These are phyloP conservation scores for Microdochium nivale DNA, from an alignment of 2,329 filamentous ascomycete genomes.

Conservation along the genomic window DNA sequence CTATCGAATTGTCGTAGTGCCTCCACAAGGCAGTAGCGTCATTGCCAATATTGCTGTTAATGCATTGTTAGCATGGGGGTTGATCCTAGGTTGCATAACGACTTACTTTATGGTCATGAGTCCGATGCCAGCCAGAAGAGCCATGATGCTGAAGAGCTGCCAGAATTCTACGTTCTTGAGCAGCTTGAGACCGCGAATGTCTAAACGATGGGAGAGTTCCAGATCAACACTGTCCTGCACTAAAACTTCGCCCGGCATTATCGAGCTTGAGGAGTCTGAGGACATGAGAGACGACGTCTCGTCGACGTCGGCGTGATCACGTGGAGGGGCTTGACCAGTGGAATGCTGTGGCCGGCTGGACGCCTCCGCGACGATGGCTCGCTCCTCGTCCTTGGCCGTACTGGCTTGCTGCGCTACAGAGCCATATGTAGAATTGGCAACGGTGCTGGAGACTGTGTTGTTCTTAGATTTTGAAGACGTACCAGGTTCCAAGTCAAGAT, in stretches of 20 bases:
- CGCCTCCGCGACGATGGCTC: background rate
- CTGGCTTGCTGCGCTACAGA: background rate
- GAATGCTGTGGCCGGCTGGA: background rate
- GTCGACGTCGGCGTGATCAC: conserved; percentile 37
- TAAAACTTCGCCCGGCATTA: conserved; percentile 39
- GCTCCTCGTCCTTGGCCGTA: background rate
- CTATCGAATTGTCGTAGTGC: conserved; percentile 67
- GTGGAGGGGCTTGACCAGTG: conserved; percentile 4
- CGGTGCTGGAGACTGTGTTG: conserved; percentile 23
- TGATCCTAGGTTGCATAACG: background rate
- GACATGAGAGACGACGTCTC: conserved; percentile 80
- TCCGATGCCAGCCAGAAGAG: conserved; percentile 83
- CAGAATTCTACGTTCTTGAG: conserved; percentile 73
- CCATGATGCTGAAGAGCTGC: conserved; percentile 83
- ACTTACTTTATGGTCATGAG: conserved; percentile 98
- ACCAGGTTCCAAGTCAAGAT: conserved; percentile 53
- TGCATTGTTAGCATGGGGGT: background rate
- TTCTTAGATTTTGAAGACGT: conserved; percentile 34
- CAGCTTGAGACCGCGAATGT: conserved; percentile 79
- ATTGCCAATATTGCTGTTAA: conserved; percentile 81
- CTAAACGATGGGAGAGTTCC: conserved; percentile 71
- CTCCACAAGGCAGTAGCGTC: conserved; percentile 82
- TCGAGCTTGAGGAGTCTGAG: conserved; percentile 41
- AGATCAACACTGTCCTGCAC: conserved; percentile 57
- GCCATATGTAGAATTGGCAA: conserved; percentile 12